Conservation (phyloP, 1,139 yeast species). For the Saccharomyces hybrid region DNA sequence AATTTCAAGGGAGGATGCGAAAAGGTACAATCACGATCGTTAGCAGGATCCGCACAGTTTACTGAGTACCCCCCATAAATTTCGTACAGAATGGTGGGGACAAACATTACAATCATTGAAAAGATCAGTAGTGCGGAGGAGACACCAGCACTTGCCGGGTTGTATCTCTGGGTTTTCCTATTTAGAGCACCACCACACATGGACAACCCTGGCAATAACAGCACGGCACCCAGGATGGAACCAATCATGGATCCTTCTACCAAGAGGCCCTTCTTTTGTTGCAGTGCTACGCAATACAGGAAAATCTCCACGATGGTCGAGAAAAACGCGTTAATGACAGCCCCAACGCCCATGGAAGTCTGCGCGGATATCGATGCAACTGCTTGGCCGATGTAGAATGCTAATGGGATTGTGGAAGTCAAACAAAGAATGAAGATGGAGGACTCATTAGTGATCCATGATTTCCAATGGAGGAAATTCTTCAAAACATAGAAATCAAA, state of each 20-base stretch:
- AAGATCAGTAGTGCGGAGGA: constrained; percentile 91
- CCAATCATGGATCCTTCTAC: constrained; percentile 99
- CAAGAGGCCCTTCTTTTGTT: constrained; percentile 75
- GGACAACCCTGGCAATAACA: constrained; percentile 84
- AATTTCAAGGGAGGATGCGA: constrained; percentile 69
- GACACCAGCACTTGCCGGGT: constrained; percentile 95
- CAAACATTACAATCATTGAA: constrained; percentile 86
- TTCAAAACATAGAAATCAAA: constrained; percentile 64
- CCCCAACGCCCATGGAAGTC: constrained; percentile 98
- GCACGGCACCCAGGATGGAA: constrained; percentile 84
- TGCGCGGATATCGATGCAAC: constrained; percentile 98
- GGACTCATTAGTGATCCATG: constrained; percentile 50
- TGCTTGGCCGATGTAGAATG: constrained; percentile 96
- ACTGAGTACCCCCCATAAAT: constrained; percentile 85
- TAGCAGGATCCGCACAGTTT: constrained; percentile 41
- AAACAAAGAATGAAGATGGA: constrained; percentile 66
- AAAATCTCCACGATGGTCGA: constrained; percentile 93
- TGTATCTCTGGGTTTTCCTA: constrained; percentile 88
- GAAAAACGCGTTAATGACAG: constrained; percentile 94
- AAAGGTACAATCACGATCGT: constrained; percentile 58
- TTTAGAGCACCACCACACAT: constrained; percentile 96
- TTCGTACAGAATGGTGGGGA: constrained; percentile 87
- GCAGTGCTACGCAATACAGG: constrained; percentile 83
- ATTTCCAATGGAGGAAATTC: constrained; percentile 42
- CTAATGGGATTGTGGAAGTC: constrained; percentile 83